Evolutionary conservation across 768 basidiomycete genomes (phyloP), one percentile per base, ranked within the genome.

Genomic region (Piloderma croceum): DNA sequence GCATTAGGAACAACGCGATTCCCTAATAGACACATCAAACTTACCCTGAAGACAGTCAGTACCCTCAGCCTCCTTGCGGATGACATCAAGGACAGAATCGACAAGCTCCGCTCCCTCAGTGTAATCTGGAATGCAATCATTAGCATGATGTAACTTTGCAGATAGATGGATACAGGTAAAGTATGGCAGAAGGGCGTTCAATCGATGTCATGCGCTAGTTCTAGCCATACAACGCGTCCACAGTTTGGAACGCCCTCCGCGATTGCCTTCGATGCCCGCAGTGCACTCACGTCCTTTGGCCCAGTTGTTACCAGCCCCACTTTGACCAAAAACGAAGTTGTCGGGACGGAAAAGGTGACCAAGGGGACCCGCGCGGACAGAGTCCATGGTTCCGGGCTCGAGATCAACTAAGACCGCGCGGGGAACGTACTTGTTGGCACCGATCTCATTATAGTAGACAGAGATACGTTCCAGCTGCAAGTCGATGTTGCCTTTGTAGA

Each of bases 281-380:
- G 17, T 21, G 36, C 27, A 86, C 90, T 78, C 59, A 91, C 86
- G 87, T 75, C 94, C 94, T 83, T 98, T 99, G 18, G 96, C 94
- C 96, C 96, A 98, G 73, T 98, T 98, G 81, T 99, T 97, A 60
- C 94, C 93, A 53, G 92, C 94, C 69, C 92, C 92, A 64, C 82
- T 91, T 68, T 98, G 94, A 41, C 92, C 94, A 50, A 93, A 96
- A 57, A 97, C 91, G 59, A 94, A 94, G 77, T 96, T 97, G 70
- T 96, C 93, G 25, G 93, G 93, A 55, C 90, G 83, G 88, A 96
- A 97, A 49, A 98, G 81, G 49, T 70, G 69, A 58, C 93, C 92
- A 40, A 94, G 77, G 52, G 90, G 88, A 38, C 90, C 89, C 38
- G 85, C 83, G 66, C 87, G 87, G 45, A 91, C 81, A 45, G 90